Evolutionary conservation across 2,329 filamentous ascomycete species (phyloP).

Genomic region (Arthroderma sp.): DNA sequence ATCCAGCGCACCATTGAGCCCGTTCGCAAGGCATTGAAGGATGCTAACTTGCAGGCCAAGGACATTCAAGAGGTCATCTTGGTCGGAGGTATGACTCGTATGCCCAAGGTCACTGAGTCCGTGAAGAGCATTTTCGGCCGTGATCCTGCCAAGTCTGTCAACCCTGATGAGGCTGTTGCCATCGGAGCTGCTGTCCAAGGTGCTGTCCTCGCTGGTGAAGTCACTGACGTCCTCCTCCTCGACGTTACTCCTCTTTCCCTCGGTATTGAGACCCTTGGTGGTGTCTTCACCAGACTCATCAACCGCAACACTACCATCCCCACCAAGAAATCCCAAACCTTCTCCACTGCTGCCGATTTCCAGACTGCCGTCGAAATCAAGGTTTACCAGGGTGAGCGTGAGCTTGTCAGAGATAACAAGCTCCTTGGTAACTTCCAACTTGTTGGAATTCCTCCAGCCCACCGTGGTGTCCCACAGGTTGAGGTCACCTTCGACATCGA

Average conservation of each 20-base stretch:
- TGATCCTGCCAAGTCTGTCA: slow-evolving; percentile 94
- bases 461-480: slow-evolving; percentile 89
- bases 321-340: slow-evolving; percentile 97
- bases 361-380: slow-evolving; percentile 99
- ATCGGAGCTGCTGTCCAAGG: slow-evolving; percentile 96
- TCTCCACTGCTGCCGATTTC: slow-evolving; percentile 96
- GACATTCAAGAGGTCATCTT: slow-evolving; percentile 97
- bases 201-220: slow-evolving; percentile 90
- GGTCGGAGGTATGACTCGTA: slow-evolving; percentile 97
- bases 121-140: slow-evolving; percentile 95
- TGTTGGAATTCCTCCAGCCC: slow-evolving; percentile 87
- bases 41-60: slow-evolving; percentile 78
- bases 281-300: slow-evolving; percentile 95
- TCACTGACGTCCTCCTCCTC: slow-evolving; percentile 87
- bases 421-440: slow-evolving; percentile 98
- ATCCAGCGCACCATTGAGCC: slow-evolving; percentile 79
- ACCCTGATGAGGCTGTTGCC: slow-evolving; percentile 95
- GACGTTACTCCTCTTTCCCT: slow-evolving; percentile 93
- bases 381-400: slow-evolving; percentile 99
- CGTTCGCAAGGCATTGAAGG: slow-evolving; percentile 92
- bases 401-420: slow-evolving; percentile 98
- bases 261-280: slow-evolving; percentile 94
- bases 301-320: slow-evolving; percentile 99
- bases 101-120: slow-evolving; percentile 94
- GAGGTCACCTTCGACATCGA: slow-evolving; percentile 99